Percentiles rank a stretch among this genome's conserved stretches.
These are phyloP conservation scores for Lactifluus hygrophoroides DNA, from an alignment of 768 basidiomycete genomes.

Conservation along the genomic window DNA sequence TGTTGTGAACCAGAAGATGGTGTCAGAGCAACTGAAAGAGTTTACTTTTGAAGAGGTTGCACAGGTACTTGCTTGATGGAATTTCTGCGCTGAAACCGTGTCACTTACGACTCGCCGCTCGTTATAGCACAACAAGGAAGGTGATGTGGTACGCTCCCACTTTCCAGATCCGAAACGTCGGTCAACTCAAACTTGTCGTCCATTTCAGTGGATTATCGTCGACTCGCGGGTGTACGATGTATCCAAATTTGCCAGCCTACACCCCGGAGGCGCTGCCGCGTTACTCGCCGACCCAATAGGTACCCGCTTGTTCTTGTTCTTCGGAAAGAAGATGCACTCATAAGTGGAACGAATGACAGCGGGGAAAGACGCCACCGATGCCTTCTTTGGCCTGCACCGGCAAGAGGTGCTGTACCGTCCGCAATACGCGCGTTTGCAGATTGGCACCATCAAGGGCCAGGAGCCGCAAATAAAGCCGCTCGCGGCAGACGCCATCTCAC, in stretches of 20 bases:
- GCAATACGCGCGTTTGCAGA: slow-evolving; percentile 61
- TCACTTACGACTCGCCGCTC: neutral
- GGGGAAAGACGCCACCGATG: slow-evolving; percentile 66
- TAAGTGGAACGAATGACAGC: slow-evolving; percentile 30
- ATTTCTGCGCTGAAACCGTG: neutral
- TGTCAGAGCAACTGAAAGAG: slow-evolving; percentile 25
- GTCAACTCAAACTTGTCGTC: neutral
- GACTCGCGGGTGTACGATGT: slow-evolving; percentile 80
- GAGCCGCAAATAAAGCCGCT: slow-evolving; percentile 45
- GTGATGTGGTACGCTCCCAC: slow-evolving; percentile 53
- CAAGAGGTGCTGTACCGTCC: slow-evolving; percentile 70
- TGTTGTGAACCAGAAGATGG: neutral
- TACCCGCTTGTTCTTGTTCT: slow-evolving; percentile 21
- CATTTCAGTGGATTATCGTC: slow-evolving; percentile 64
- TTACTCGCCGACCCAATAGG: slow-evolving; percentile 58
- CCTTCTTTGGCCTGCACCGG: slow-evolving; percentile 81
- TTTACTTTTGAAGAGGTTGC: slow-evolving; percentile 55
- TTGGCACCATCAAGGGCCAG: slow-evolving; percentile 54
- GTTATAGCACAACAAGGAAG: slow-evolving; percentile 78
- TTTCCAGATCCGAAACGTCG: neutral
- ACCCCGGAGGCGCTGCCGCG: slow-evolving; percentile 81
- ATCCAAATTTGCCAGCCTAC: slow-evolving; percentile 70
- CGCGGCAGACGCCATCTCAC: slow-evolving; percentile 54
- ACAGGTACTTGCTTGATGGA: slow-evolving; percentile 36
- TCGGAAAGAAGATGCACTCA: neutral